Base-by-base conservation (phyloP, 129 eudicot genomes). In the Centaurea solstitialis region DNA sequence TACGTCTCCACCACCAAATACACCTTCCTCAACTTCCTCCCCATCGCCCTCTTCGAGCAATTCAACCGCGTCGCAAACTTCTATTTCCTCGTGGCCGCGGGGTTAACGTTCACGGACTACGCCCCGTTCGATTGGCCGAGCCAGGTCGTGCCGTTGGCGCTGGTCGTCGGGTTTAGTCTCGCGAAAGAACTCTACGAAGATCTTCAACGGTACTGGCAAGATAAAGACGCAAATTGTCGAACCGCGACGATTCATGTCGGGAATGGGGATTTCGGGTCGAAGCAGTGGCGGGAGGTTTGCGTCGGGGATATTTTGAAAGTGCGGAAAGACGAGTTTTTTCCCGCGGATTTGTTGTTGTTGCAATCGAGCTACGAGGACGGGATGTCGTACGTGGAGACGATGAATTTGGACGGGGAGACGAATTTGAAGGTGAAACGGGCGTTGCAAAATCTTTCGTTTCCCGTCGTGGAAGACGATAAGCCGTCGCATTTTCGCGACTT, bases 321-420 rank as follows among this genome's bases (percentile, higher is more conserved):
- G 2, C 53, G 72, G 6, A 93, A 90, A 68, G 89, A 93, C 43
- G 85, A 91, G 24, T 90, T 83, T 41, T 93, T 93, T 24, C 98
- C 98, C 7, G 87, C 90, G 38, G 98, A 93, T 87, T 77, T 93
- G 37, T 87, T 93, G 39, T 68, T 93, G 8, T 28, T 93, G 39
- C 87, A 89, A 43, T 93, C 98, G 0, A 89, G 90, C 62, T 93
- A 89, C 70, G 98, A 87, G 3, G 98, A 93, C 68, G 98, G 96
- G 2, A 80, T 93, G 82, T 93, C 96, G 62, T 93, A 93, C 47
- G 98, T 91, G 7, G 98, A 93, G 85, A 91, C 98, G 0, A 90
- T 90, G 96, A 93, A 93, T 69, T 85, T 93, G 3, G 98, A 93
- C 40, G 98, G 98, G 7, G 98, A 93, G 81, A 93, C 98, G 0